Conservation (phyloP, 345 rosid species). For the Populus pruinosa region DNA sequence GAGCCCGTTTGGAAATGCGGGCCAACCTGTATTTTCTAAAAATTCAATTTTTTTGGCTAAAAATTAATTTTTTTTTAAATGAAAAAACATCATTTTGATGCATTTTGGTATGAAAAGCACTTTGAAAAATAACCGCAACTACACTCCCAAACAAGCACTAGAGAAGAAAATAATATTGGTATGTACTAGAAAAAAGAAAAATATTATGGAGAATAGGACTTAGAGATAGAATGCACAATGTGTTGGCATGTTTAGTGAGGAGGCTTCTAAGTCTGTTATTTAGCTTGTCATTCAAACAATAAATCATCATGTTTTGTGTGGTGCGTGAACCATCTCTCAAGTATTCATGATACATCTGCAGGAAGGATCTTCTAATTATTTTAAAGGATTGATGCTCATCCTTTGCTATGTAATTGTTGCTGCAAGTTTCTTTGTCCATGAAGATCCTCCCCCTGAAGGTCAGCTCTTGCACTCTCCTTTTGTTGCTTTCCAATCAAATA, state of each 20-base stretch:
- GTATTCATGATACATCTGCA: slow-evolving; percentile 21
- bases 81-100: too few species aligned
- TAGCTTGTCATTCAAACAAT: not conserved
- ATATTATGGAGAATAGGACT: not conserved
- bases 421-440: slow-evolving; percentile 80
- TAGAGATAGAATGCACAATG: too few species aligned
- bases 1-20: not conserved
- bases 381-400: slow-evolving; percentile 78
- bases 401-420: slow-evolving; percentile 73
- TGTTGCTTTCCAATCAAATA: not conserved
- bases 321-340: not conserved
- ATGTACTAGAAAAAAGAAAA: not conserved
- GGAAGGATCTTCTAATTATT: slow-evolving; percentile 85
- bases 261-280: not conserved
- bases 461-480: not conserved
- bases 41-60: too few species aligned
- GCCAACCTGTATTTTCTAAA: too few species aligned
- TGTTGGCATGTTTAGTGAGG: not conserved
- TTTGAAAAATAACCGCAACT: too few species aligned
- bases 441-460: slow-evolving; percentile 36
- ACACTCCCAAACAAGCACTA: too few species aligned
- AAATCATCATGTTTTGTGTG: not conserved
- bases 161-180: not conserved
- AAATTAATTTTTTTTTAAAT: too few species aligned
- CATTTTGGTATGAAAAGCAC: too few species aligned